Evolutionary conservation across 2,329 filamentous ascomycete species (phyloP).

Genomic region (Fusarium sp.): DNA sequence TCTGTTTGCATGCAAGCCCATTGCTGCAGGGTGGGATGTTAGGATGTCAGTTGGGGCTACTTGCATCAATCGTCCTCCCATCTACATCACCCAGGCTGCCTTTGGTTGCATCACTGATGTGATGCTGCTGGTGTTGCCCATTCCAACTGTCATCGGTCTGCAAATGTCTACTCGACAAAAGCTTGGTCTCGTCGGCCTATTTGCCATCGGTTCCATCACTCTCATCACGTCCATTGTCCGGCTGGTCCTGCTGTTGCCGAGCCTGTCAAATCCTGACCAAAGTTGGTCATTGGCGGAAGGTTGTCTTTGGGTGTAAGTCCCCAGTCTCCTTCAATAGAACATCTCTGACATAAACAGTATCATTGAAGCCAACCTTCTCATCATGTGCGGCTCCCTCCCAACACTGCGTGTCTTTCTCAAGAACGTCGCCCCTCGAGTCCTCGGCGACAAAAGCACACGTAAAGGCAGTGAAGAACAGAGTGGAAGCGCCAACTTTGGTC

Average conservation of each 20-base stretch:
- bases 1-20: constrained; percentile 6
- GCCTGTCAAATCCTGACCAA: constrained; percentile 5
- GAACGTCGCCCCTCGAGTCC: constrained; percentile 9
- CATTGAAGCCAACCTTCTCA: constrained; percentile 10
- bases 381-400: constrained; percentile 15
- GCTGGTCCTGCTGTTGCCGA: constrained; percentile 1
- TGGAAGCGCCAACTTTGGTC: neutral
- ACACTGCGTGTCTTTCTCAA: constrained; percentile 12
- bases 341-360: neutral
- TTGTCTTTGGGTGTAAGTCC: constrained; percentile 11
- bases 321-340: fast-evolving
- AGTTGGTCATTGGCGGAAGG: constrained; percentile 19
- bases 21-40: constrained; percentile 4
- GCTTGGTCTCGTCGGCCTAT: neutral
- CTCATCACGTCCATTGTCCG: constrained; percentile 15
- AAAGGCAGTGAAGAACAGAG: neutral
- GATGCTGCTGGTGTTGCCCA: neutral
- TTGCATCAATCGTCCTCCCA: constrained; percentile 14
- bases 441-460: neutral
- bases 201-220: constrained; percentile 9
- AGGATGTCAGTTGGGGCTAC: neutral
- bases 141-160: neutral
- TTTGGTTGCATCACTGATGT: constrained; percentile 17
- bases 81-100: constrained; percentile 14
- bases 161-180: constrained; percentile 15